Conservation (phyloP, 2,329 filamentous ascomycete genomes). For the Colletotrichum viniferum region DNA sequence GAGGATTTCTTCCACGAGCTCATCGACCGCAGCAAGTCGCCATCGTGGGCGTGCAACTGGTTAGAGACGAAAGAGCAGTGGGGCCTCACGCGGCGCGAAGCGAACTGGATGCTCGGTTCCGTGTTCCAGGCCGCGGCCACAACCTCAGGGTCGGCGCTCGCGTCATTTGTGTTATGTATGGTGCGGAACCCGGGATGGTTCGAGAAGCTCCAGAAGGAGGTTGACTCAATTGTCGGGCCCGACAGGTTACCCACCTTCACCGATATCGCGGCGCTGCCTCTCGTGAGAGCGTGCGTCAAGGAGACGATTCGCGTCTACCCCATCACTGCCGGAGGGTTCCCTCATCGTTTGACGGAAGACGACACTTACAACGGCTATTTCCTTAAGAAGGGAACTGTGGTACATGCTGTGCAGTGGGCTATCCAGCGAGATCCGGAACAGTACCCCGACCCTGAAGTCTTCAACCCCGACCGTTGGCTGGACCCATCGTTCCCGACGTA, state of each 20-base stretch:
- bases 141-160: constrained; percentile 34
- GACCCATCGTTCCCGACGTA: constrained; percentile 41
- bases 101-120: constrained; percentile 32
- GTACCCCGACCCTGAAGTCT: constrained; percentile 41
- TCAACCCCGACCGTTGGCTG: constrained; percentile 45
- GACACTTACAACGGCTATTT: constrained; percentile 57
- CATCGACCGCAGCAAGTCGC: constrained; percentile 1
- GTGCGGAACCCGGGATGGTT: constrained; percentile 36
- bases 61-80: background rate
- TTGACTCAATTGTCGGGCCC: constrained; percentile 39
- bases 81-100: constrained; percentile 27
- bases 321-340: constrained; percentile 46
- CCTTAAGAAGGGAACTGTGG: constrained; percentile 53
- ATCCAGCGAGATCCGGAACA: constrained; percentile 47
- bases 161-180: constrained; percentile 31
- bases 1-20: constrained; percentile 11
- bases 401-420: constrained; percentile 57
- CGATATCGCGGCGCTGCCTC: constrained; percentile 40
- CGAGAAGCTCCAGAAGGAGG: constrained; percentile 38
- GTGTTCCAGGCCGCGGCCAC: constrained; percentile 41
- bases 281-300: constrained; percentile 41
- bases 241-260: constrained; percentile 37
- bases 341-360: constrained; percentile 54
- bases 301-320: constrained; percentile 57
- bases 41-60: constrained; percentile 11